A percentile compares a stretch with the other conserved stretches of the same genome.
Evolutionary conservation across 768 basidiomycete genomes (phyloP).

Genomic region (Boletus coccyginus): DNA sequence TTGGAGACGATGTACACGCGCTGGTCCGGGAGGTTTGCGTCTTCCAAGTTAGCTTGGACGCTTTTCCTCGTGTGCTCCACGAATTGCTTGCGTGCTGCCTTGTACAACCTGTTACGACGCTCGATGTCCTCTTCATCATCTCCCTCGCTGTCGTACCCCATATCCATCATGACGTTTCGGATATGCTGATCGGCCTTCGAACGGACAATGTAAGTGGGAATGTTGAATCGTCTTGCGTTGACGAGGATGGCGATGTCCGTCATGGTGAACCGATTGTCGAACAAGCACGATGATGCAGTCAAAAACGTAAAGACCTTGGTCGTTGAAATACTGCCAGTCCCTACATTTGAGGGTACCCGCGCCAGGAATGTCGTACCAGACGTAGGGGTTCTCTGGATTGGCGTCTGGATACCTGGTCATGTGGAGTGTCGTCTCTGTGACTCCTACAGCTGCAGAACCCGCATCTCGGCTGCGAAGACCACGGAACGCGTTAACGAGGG

Average conservation of each 20-base stretch:
- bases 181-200: conserved; percentile 25
- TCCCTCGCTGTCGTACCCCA: conserved; percentile 19
- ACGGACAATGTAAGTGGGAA: conserved; percentile 23
- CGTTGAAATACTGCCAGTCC: conserved; percentile 24
- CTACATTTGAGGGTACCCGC: conserved; percentile 18
- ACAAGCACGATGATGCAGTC: conserved; percentile 22
- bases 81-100: conserved; percentile 13
- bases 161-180: conserved; percentile 16
- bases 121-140: conserved; percentile 10
- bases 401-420: conserved; percentile 15
- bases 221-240: conserved; percentile 14
- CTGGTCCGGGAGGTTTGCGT: conserved; percentile 23
- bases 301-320: conserved; percentile 24
- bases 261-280: conserved; percentile 23
- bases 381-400: conserved; percentile 11
- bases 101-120: conserved; percentile 9
- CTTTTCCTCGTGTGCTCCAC: conserved; percentile 15
- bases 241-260: conserved; percentile 21
- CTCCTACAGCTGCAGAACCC: conserved; percentile 16
- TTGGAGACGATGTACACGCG: conserved; percentile 29
- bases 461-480: conserved; percentile 24
- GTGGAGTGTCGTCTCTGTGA: conserved; percentile 18
- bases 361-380: conserved; percentile 25
- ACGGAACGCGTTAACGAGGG: conserved; percentile 36
- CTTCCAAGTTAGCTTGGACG: conserved; percentile 18